Percentiles rank a stretch among this genome's conserved stretches.
Conservation (phyloP, 2,329 filamentous ascomycete genomes). For the Fusarium sublunatum region DNA sequence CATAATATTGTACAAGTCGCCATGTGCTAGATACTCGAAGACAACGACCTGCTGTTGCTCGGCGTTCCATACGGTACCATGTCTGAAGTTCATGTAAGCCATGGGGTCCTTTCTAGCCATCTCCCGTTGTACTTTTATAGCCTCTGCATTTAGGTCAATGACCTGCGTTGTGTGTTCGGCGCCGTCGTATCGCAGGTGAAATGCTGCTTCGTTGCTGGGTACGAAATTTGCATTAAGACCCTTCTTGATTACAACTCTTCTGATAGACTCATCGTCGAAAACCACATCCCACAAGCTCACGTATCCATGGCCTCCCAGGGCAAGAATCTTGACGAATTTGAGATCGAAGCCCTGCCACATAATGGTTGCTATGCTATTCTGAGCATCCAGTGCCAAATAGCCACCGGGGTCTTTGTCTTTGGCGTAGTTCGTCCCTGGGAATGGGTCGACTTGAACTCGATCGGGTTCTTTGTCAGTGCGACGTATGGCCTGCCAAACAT, state of each 20-base stretch:
- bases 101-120: conserved; percentile 10
- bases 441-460: background rate
- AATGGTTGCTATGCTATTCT: background rate
- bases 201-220: conserved; percentile 30
- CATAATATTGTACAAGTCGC: conserved; percentile 41
- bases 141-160: conserved; percentile 37
- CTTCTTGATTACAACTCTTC: conserved; percentile 47
- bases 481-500: background rate
- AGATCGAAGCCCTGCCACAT: conserved; percentile 40
- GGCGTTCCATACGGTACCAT: conserved; percentile 10
- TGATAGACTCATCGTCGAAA: conserved; percentile 36
- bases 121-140: conserved; percentile 9
- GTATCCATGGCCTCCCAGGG: conserved; percentile 44
- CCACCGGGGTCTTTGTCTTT: background rate
- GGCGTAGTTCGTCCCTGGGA: background rate
- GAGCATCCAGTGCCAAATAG: background rate
- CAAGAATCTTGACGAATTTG: conserved; percentile 44
- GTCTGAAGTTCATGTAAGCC: background rate
- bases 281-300: conserved; percentile 41
- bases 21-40: conserved; percentile 44
- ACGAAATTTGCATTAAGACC: conserved; percentile 5
- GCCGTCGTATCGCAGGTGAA: conserved; percentile 45
- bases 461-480: background rate
- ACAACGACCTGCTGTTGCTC: conserved; percentile 29
- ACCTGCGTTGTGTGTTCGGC: conserved; percentile 46